These are phyloP conservation scores for Hordeum marinum DNA, from an alignment of 176 grass and related monocot species.

Conservation along the genomic window DNA sequence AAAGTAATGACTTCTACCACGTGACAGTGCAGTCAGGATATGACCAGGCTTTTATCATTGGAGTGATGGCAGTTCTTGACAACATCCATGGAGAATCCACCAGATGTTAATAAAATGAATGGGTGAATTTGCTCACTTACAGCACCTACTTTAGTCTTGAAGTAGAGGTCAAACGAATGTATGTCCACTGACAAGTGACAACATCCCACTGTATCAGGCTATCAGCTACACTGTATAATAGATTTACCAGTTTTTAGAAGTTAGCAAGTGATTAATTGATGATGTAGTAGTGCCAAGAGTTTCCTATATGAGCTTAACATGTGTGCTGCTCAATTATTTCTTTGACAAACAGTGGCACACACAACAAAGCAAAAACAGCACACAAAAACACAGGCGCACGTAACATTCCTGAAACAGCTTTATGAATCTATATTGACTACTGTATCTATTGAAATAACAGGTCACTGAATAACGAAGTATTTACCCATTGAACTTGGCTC, in stretches of 20 bases:
- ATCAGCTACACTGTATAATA: slow-evolving; percentile 18
- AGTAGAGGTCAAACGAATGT: background rate
- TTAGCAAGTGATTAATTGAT: background rate
- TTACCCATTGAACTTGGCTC: slow-evolving; percentile 11
- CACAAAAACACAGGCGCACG: background rate
- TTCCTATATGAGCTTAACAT: slow-evolving; percentile 7
- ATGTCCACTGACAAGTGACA: slow-evolving; percentile 4
- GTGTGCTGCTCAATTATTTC: background rate
- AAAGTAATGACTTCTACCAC: slow-evolving; percentile 77
- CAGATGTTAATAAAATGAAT: slow-evolving; percentile 47
- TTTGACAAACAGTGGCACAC: background rate
- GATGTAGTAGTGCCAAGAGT: background rate
- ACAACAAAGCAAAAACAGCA: background rate
- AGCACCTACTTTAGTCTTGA: slow-evolving; percentile 8
- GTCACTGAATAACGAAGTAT: background rate
- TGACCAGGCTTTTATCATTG: slow-evolving; percentile 88
- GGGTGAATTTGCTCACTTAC: slow-evolving; percentile 4
- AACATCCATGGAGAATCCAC: slow-evolving; percentile 92
- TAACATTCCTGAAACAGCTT: background rate
- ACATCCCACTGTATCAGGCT: slow-evolving; percentile 21
- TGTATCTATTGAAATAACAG: background rate
- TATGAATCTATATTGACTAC: background rate
- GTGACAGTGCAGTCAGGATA: slow-evolving; percentile 65
- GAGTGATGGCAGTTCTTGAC: slow-evolving; percentile 78
- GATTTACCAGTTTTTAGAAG: slow-evolving; percentile 9